Evolutionary conservation across 768 basidiomycete genomes (phyloP), one percentile per base, ranked within the genome.

Genomic region (Kwoniella sp.): DNA sequence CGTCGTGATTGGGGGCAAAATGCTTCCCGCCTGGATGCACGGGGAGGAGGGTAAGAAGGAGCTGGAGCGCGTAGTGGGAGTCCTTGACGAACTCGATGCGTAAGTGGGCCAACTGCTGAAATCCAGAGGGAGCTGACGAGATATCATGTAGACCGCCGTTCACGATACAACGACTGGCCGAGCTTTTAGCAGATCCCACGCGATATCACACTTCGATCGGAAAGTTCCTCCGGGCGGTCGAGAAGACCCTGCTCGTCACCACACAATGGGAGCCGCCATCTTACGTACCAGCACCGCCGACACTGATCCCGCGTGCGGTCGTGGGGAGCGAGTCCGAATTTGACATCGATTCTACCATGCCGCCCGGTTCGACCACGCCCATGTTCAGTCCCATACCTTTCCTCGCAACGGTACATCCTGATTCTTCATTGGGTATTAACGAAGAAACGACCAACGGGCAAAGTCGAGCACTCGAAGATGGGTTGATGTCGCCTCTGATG

Each of bases 311-410:
- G 19, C 50, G 10, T n/a, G 19, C 44, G 19, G 34, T 31, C 9
- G 44, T 36, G 25, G 25, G 46, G 0, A 19, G 22, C 29, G n/a
- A 20, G 9, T 47, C 65, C 23, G 52, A 36, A 10, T 53, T 49
- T 26, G 51, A 57, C n/a, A 52, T 36, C 11, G 59, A 62, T 22
- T 59, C 58, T 3, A 60, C 61, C 1, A 62, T 66, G 54, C 66
- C 68, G 0, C 59, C 55, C 11, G 62, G 64, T 8, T 48, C 54
- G 3, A 56, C 55, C 4, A 68, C 65, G n/a, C 74, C 74, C 23
- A 67, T 74, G 68, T 75, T 74, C 56, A 65, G 60, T 10, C 71
- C 72, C 10, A 74, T 75, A n/a, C 70, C 74, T 0, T 75, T 75
- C 66, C 46, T 75, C 17, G 9, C 29, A 46, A 22, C 10, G 19